A percentile compares a stretch with the other conserved stretches of the same genome.
These are phyloP conservation scores for Poterioochromonas sp. DNA, from an alignment of 352 stramenopile genomes.

Conservation along the genomic window DNA sequence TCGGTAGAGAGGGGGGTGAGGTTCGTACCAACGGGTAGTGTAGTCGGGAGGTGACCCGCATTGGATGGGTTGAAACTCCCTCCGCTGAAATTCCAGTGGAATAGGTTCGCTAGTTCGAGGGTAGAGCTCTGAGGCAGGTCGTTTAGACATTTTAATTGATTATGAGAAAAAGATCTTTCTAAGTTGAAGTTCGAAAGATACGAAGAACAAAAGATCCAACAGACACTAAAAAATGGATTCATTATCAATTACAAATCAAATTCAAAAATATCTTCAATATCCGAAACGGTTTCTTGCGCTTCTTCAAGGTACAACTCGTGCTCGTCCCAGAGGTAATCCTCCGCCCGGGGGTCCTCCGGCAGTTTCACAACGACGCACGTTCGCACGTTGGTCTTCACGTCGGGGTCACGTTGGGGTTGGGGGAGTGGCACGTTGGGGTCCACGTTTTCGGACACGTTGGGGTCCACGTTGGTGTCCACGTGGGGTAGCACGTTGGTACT, in stretches of 20 bases:
- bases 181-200: slow-evolving; percentile 31
- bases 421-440: slow-evolving; percentile 27
- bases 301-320: slow-evolving; percentile 30
- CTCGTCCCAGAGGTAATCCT: slow-evolving; percentile 29
- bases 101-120: slow-evolving; percentile 29
- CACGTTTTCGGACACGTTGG: slow-evolving; percentile 29
- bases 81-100: slow-evolving; percentile 29
- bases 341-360: slow-evolving; percentile 23
- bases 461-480: slow-evolving; percentile 27
- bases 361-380: slow-evolving; percentile 29
- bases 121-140: slow-evolving; percentile 28
- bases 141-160: slow-evolving; percentile 32
- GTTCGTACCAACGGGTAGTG: slow-evolving; percentile 29
- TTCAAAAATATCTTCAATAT: slow-evolving; percentile 32
- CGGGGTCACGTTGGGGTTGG: slow-evolving; percentile 27
- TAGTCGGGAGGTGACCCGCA: slow-evolving; percentile 27
- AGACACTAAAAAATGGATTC: slow-evolving; percentile 31
- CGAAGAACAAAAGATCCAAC: slow-evolving; percentile 30
- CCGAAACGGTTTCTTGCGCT: slow-evolving; percentile 29
- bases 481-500: slow-evolving; percentile 29
- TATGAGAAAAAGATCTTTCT: slow-evolving; percentile 32
- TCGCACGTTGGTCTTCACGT: slow-evolving; percentile 29
- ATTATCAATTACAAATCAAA: slow-evolving; percentile 32
- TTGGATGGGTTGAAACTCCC: slow-evolving; percentile 29
- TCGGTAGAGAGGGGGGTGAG: slow-evolving; percentile 27